A percentile compares a stretch with the other conserved stretches of the same genome.
Evolutionary conservation across 208 protist species (phyloP).

Genomic region (Wallacemonas rigidus): DNA sequence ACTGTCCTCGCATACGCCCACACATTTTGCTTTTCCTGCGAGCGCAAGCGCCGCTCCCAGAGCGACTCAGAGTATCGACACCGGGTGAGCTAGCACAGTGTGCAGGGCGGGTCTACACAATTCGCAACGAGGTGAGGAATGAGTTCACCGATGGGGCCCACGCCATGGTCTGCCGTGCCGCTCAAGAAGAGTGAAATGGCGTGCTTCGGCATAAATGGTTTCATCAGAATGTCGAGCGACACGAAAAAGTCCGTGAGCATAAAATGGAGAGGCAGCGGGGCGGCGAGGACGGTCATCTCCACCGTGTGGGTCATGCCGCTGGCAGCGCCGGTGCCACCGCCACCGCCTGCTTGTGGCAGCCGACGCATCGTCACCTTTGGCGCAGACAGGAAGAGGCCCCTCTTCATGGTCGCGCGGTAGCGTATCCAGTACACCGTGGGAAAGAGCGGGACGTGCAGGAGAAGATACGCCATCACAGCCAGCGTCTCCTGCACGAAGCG

Average conservation of each 20-base stretch:
- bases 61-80: background rate
- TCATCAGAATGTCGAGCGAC: constrained; percentile 41
- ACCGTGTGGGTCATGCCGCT: constrained; percentile 61
- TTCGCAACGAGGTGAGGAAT: constrained; percentile 62
- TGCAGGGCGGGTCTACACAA: constrained; percentile 52
- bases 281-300: constrained; percentile 51
- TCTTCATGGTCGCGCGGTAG: constrained; percentile 22
- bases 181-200: constrained; percentile 41
- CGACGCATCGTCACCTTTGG: constrained; percentile 49
- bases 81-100: constrained; percentile 23
- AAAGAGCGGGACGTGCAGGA: constrained; percentile 69
- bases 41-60: too few species aligned
- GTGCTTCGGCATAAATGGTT: constrained; percentile 33
- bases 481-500: constrained; percentile 60
- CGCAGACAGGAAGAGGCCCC: constrained; percentile 42
- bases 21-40: too few species aligned
- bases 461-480: constrained; percentile 47
- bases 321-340: background rate
- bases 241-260: constrained; percentile 74
- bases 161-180: constrained; percentile 25
- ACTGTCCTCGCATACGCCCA: too few species aligned
- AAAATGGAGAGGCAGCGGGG: constrained; percentile 44
- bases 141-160: constrained; percentile 45
- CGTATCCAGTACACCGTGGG: constrained; percentile 58
- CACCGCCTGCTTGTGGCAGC: constrained; percentile 18